Evolutionary conservation across 2,329 filamentous ascomycete species (phyloP).

Genomic region (Aureobasidium musti): DNA sequence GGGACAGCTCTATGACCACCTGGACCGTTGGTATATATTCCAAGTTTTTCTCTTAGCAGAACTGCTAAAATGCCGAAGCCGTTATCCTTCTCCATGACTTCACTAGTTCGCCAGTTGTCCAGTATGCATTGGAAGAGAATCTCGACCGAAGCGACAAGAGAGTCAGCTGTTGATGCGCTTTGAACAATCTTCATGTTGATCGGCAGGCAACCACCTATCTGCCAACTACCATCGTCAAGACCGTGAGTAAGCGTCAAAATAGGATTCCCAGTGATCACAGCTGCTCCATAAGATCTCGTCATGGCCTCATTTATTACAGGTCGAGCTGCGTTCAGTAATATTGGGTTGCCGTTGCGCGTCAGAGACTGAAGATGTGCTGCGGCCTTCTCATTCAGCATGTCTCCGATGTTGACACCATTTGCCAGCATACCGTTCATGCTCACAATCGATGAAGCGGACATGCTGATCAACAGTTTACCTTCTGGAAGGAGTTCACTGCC

Average conservation of each 20-base stretch:
- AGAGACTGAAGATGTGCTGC: slow-evolving; percentile 67
- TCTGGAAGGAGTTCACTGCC: slow-evolving; percentile 82
- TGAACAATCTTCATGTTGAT: slow-evolving; percentile 84
- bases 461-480: slow-evolving; percentile 75
- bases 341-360: slow-evolving; percentile 70
- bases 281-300: slow-evolving; percentile 76
- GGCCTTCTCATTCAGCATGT: slow-evolving; percentile 75
- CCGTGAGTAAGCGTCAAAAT: slow-evolving; percentile 79
- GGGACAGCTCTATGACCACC: slow-evolving; percentile 30
- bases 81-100: slow-evolving; percentile 95
- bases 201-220: slow-evolving; percentile 85
- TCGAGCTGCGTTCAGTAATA: slow-evolving; percentile 85
- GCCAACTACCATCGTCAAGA: slow-evolving; percentile 90
- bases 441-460: slow-evolving; percentile 77
- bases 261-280: slow-evolving; percentile 78
- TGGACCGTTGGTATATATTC: slow-evolving; percentile 40
- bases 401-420: slow-evolving; percentile 55
- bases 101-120: slow-evolving; percentile 94
- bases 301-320: slow-evolving; percentile 87
- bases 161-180: slow-evolving; percentile 67
- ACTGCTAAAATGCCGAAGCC: slow-evolving; percentile 87
- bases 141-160: slow-evolving; percentile 74
- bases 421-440: slow-evolving; percentile 60
- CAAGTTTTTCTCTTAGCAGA: slow-evolving; percentile 80
- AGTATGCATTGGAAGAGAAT: slow-evolving; percentile 83